A percentile compares a stretch with the other conserved stretches of the same genome.
phyloP scores from a whole-genome alignment of 768 basidiomycete genomes.

The Fibroporia radiculosa region DNA sequence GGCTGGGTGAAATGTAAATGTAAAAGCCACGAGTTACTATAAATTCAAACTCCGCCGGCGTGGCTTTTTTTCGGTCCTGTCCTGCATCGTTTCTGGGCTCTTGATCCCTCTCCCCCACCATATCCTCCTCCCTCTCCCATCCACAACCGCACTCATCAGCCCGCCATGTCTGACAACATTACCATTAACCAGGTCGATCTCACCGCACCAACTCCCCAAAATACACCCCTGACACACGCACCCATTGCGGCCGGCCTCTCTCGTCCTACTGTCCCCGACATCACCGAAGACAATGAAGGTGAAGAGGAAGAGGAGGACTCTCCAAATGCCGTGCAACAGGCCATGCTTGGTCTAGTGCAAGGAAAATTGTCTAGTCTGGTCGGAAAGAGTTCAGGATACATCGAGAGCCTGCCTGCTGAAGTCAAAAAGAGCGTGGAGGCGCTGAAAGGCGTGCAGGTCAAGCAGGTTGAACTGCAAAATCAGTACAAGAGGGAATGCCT shows the following conservation, averaged over 20 bases:
- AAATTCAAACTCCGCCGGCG: conserved; percentile 10
- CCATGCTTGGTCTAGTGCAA: conserved; percentile 82
- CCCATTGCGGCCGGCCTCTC: conserved; percentile 76
- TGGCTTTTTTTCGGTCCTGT: conserved; percentile 7
- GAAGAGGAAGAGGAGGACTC: conserved; percentile 50
- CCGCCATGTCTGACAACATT: conserved; percentile 60
- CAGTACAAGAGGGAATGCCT: conserved; percentile 94
- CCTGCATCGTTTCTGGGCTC: too few species aligned
- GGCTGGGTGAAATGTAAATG: too few species aligned
- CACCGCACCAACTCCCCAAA: conserved; percentile 90
- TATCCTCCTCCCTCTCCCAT: conserved; percentile 18
- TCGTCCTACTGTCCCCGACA: conserved; percentile 83
- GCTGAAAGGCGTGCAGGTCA: conserved; percentile 88
- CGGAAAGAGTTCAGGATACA: conserved; percentile 90
- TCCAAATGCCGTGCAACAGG: conserved; percentile 42
- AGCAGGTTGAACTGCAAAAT: conserved; percentile 86
- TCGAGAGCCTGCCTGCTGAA: conserved; percentile 77
- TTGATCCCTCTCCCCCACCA: conserved; percentile 7
- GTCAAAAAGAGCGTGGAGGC: conserved; percentile 84
- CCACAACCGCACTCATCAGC: conserved; percentile 1
- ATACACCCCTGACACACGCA: conserved; percentile 79
- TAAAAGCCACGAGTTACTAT: neutral
- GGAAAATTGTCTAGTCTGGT: conserved; percentile 78
- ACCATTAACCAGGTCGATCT: conserved; percentile 52
- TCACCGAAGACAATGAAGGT: conserved; percentile 72